Evolutionary conservation across 805 yeast genomes (phyloP), one percentile per base, ranked within the genome.

Genomic region (Candida quercuum): DNA sequence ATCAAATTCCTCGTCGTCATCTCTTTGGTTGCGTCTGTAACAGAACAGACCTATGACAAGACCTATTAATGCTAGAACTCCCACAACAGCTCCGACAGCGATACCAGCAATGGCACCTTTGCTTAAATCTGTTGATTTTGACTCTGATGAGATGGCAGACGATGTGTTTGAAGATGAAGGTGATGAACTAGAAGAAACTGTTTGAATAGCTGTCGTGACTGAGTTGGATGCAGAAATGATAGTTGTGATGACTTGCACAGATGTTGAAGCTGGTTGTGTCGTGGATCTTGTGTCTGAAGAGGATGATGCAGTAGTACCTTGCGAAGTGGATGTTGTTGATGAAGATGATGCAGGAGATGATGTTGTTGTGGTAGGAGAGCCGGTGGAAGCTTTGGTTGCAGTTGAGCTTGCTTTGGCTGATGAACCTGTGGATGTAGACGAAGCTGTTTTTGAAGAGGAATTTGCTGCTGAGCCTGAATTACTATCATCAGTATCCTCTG

Each of bases 401-500:
- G 32, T 5, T 19, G 16, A 12, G 6, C 24, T 12, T 8, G 29
- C 23, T n/a, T 21, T 5, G 13, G 32, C 29, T 3, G 18, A 20
- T 18, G 30, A 5, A 28, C 14, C 8, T 8, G 40, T 19, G 15
- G 46, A 27, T 14, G 36, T 25, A 15, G 44, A 25, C 6, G 40
- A 22, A 8, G 46, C 23, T 6, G 46, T 24, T 8, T 48, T 14
- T 12, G 47, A 18, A 1, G 47, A 17, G 2, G 44, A 5, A 17
- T 6, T 14, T 5, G 37, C 17, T 3, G 38, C n/a, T 5, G 32
- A 29, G 16, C 16, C 15, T 13, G 22, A 13, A 25, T 15, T 22
- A 6, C 46, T 9, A 5, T 39, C 40, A 16, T 37, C 32, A 8
- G 58, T 39, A 7, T 50, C 49, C 21, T 49, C 58, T 12, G 46